These are phyloP conservation scores for Silene uniflora DNA, from an alignment of 148 eudicot species.

Conservation along the genomic window DNA sequence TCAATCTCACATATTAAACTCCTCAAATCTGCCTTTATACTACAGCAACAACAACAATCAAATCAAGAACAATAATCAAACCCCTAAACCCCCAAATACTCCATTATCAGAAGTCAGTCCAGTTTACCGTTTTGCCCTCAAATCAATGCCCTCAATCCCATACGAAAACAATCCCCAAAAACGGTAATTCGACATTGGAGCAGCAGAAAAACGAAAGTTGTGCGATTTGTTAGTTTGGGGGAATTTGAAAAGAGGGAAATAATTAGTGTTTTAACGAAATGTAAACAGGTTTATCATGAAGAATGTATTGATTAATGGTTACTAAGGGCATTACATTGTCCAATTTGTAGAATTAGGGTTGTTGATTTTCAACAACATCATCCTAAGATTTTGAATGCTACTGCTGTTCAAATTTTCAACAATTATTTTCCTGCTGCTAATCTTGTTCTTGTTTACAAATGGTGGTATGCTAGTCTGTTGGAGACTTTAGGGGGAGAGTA, in stretches of 20 bases:
- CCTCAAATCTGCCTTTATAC: neutral
- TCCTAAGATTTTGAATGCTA: no score
- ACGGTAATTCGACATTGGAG: no score
- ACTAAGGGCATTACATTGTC: conserved; percentile 7
- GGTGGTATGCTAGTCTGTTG: no score
- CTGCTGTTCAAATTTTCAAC: conserved; percentile 21
- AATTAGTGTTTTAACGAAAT: conserved; percentile 29
- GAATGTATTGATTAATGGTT: conserved; percentile 41
- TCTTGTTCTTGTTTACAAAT: no score
- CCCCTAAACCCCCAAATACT: neutral
- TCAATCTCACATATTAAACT: neutral
- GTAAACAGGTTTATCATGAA: conserved; percentile 32
- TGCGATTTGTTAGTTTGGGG: conserved; percentile 30
- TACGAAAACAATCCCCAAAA: neutral
- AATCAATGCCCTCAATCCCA: conserved; percentile 4
- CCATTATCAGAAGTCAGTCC: conserved; percentile 4
- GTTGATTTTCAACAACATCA: no score
- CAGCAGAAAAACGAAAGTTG: conserved; percentile 20
- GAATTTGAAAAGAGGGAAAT: conserved; percentile 29
- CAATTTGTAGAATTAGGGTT: no score
- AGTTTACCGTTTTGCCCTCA: conserved; percentile 9
- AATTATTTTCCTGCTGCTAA: conserved; percentile 5
- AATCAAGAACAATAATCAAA: neutral
- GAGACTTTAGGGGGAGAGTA: no score
- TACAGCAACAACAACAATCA: no score